Conservation (phyloP, 2,329 filamentous ascomycete species). For the Verticillium dahliae region DNA sequence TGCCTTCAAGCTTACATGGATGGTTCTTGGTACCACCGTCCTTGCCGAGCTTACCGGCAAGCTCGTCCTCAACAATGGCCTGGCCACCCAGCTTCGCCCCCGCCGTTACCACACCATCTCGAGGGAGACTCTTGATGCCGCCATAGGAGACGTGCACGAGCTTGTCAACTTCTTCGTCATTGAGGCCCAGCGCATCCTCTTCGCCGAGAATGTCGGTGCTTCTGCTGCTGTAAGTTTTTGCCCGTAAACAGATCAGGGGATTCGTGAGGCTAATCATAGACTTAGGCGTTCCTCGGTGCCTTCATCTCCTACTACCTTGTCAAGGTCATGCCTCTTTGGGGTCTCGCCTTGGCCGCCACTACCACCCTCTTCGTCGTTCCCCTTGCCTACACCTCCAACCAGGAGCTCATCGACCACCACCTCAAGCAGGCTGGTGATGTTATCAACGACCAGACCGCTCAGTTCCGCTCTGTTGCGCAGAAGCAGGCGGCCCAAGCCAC, state of each 20-base stretch:
- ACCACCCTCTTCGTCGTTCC: constrained; percentile 56
- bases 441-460: constrained; percentile 55
- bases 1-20: constrained; percentile 58
- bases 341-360: constrained; percentile 53
- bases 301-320: constrained; percentile 63
- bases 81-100: constrained; percentile 60
- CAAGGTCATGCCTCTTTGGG: constrained; percentile 67
- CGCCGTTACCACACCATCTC: constrained; percentile 62
- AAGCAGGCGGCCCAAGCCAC: constrained; percentile 60
- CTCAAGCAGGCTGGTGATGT: constrained; percentile 51
- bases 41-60: constrained; percentile 57
- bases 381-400: constrained; percentile 59
- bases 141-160: constrained; percentile 60
- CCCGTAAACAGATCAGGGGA: background rate
- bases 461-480: constrained; percentile 54
- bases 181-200: constrained; percentile 61
- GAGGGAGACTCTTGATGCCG: constrained; percentile 51
- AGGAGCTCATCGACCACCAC: constrained; percentile 62
- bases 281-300: constrained; percentile 50
- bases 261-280: background rate
- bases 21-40: constrained; percentile 54
- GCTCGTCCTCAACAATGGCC: constrained; percentile 51
- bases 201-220: constrained; percentile 58
- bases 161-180: constrained; percentile 68
- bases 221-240: constrained; percentile 49